Base-by-base conservation (phyloP, 371 early-diverging fungal genomes). In the Mortierella sp. region DNA sequence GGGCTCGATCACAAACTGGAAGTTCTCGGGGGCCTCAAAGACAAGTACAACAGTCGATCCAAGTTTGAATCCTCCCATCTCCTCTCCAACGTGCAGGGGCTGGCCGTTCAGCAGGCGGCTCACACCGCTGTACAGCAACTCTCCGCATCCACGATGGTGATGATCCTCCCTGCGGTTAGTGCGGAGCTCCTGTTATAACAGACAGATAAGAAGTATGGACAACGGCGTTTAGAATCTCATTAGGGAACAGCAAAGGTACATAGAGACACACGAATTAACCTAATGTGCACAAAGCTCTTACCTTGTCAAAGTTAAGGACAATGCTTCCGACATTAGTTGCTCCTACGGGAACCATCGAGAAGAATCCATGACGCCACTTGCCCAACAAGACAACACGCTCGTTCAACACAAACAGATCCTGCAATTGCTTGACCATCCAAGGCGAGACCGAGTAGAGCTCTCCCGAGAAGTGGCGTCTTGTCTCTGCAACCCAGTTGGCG, bases 241-340 rank as follows among this genome's bases (percentile, higher is more conserved):
- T 44, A 31, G 28, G 13, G 8, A 44, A 21, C n/a, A 70, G 26
- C 13, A 57, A 53, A 37, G 1, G n/a, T 3, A 61, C 50, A 37
- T 69, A 34, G 40, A 54, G 21, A 57, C 21, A 48, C 10, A 51
- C 13, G 14, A 72, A 24, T 3, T 24, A 11, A 13, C n/a, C 31
- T 14, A 50, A 69, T 14, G 50, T 2, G 34, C 9, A n/a, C 43
- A 40, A 40, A 11, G 26, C 10, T 64, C 85, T 81, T 87, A 92
- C 94, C 88, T 95, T 92, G 82, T 96, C 98, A 90, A 97, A 96
- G 83, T 97, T 95, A 74, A 99, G 93, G 61, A 93, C 91, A 82
- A 99, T 97, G 24, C 96, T 95, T 2, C 99, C 99, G 21, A 99
- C 99, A 74, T 99, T 98, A 11, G 99, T 99, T 0, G 99, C 99